Conservation (phyloP, 768 basidiomycete genomes). For the Zangia roseola region DNA sequence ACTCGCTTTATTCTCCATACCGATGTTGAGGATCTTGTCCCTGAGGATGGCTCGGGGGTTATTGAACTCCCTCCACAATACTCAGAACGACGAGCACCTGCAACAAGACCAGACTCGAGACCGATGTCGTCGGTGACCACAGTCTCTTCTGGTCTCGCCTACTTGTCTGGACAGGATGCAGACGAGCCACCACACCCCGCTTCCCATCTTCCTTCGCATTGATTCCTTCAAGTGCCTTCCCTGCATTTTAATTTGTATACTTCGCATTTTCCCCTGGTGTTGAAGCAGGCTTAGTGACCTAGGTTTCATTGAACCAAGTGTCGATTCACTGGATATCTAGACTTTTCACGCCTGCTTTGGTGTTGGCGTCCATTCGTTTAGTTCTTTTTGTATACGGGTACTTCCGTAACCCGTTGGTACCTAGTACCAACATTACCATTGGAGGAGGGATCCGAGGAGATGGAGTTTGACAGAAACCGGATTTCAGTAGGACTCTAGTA, state of each 20-base stretch:
- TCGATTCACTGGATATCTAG: conserved; percentile 2
- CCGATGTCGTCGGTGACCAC: conserved; percentile 13
- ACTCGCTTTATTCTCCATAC: conserved; percentile 67
- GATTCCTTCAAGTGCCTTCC: neutral
- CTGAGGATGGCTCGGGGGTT: conserved; percentile 48
- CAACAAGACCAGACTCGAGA: conserved; percentile 3
- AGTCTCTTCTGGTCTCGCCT: neutral
- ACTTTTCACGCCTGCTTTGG: conserved; percentile 6
- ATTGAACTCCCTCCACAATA: conserved; percentile 81
- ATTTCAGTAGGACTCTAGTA: conserved; percentile 12
- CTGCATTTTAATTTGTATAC: conserved; percentile 1
- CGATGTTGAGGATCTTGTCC: conserved; percentile 58
- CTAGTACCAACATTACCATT: neutral
- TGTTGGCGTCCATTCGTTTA: conserved; percentile 3
- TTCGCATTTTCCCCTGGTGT: neutral
- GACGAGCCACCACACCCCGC: conserved; percentile 3
- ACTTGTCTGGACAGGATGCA: conserved; percentile 7
- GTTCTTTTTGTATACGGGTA: conserved; percentile 5
- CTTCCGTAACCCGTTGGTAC: neutral
- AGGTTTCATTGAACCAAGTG: neutral
- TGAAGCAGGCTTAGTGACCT: neutral
- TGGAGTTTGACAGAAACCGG: neutral
- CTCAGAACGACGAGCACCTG: conserved; percentile 45
- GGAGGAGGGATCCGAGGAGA: neutral
- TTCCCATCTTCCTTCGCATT: conserved; percentile 11